Evolutionary conservation across 345 rosid species (phyloP), one percentile per base, ranked within the genome.

Genomic region (Eucalyptus coolabah): DNA sequence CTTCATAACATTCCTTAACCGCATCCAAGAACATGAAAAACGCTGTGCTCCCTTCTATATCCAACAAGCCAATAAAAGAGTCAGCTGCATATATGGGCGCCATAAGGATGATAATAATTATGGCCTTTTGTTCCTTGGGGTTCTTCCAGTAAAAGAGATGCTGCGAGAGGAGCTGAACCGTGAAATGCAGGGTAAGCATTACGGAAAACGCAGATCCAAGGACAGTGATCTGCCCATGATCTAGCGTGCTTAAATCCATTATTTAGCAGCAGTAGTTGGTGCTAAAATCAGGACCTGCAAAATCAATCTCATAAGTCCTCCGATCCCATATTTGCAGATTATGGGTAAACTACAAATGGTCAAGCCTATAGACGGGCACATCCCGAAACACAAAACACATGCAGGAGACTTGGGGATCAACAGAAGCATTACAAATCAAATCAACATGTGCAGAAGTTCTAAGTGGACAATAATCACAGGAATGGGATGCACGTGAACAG

Each of bases 61-160:
- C 97, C 90, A 96, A 90, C 92, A 98, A 92, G 77, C 99, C 99
- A 13, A 94, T 91, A 90, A 96, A 97, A 88, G 99, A 96, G 87
- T 91, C 93, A 37, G 91, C 67, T 10, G 99, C 98, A 88, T 96
- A 98, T 69, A 98, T 92, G 14, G 99, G 99, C 87, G 97, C 99
- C 99, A 97, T 98, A 32, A 97, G 95, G 88, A 98, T 94, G 88
- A 98, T 97, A 53, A 98, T 93, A 12, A 97, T 30, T 56, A 98
- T 98, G 24, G 99, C 99, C 93, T 96, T 97, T 87, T 98, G 99
- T 90, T 98, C 99, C 92, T 97, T 98, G 0, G 99, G 98, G 90
- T 95, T 98, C 91, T 96, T 97, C 99, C 99, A 98, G 91, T 95
- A 95, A 92, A 93, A 93, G 28, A 97, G 93, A 93, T 98, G 99